These are phyloP conservation scores for Plantago elongata DNA, from an alignment of 257 asterid genomes.

Conservation along the genomic window DNA sequence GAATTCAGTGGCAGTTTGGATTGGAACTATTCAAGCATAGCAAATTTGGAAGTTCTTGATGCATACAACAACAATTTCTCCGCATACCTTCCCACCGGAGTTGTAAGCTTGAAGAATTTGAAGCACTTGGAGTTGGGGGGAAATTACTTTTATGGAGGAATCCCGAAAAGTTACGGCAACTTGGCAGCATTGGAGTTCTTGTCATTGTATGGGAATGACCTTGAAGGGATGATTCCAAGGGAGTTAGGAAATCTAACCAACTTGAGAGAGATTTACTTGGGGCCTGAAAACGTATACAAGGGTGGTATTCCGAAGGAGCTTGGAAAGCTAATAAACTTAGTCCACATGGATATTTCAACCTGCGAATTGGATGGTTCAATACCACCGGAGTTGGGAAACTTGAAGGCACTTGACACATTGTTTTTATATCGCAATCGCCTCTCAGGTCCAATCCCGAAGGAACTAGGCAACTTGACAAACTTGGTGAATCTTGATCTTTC, in stretches of 20 bases:
- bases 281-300: slow-evolving; percentile 51
- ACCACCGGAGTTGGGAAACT: slow-evolving; percentile 70
- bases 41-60: slow-evolving; percentile 59
- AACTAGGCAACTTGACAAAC: slow-evolving; percentile 70
- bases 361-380: slow-evolving; percentile 71
- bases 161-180: slow-evolving; percentile 57
- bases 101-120: slow-evolving; percentile 47
- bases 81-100: slow-evolving; percentile 59
- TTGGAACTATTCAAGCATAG: slow-evolving; percentile 71
- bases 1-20: slow-evolving; percentile 55
- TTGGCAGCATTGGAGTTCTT: slow-evolving; percentile 59
- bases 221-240: slow-evolving; percentile 65
- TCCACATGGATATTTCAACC: slow-evolving; percentile 62
- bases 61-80: slow-evolving; percentile 81
- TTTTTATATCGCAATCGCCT: slow-evolving; percentile 60
- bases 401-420: slow-evolving; percentile 56
- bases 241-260: slow-evolving; percentile 75
- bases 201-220: slow-evolving; percentile 71
- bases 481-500: slow-evolving; percentile 80
- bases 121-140: slow-evolving; percentile 83
- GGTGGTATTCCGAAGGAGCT: slow-evolving; percentile 86
- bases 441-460: slow-evolving; percentile 65
- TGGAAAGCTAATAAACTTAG: slow-evolving; percentile 65
- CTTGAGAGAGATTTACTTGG: slow-evolving; percentile 77
- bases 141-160: slow-evolving; percentile 60